These are phyloP conservation scores for Lasiodiplodia hormozganensis DNA, from an alignment of 2,329 filamentous ascomycete species.

Conservation along the genomic window DNA sequence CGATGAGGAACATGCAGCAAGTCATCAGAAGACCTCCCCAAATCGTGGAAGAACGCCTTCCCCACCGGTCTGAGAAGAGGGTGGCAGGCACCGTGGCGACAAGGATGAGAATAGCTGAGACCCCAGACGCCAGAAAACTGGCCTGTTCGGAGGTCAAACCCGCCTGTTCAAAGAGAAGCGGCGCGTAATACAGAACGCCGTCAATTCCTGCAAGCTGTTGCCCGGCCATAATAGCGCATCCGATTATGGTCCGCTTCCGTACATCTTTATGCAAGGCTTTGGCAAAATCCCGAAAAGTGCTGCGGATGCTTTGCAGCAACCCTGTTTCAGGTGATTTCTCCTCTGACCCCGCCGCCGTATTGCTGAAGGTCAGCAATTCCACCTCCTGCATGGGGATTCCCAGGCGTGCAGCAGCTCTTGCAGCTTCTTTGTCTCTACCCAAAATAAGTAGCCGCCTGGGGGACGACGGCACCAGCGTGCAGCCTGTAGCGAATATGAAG, in stretches of 20 bases:
- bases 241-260: conserved; percentile 45
- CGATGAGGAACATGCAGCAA: conserved; percentile 61
- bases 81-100: conserved; percentile 64
- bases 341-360: no score
- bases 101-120: conserved; percentile 66
- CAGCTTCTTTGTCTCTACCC: conserved; percentile 57
- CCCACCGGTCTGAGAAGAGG: conserved; percentile 64
- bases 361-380: not conserved
- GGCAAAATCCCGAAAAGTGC: no score
- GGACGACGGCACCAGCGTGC: conserved; percentile 60
- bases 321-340: no score
- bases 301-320: no score
- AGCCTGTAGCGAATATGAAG: conserved; percentile 47
- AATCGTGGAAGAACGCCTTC: conserved; percentile 61
- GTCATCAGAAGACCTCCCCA: conserved; percentile 61
- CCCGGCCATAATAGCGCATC: conserved; percentile 64
- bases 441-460: conserved; percentile 63
- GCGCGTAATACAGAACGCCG: conserved; percentile 68
- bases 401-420: conserved; percentile 29
- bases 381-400: conserved; percentile 42
- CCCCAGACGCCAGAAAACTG: conserved; percentile 66
- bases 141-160: conserved; percentile 62
- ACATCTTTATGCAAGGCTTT: not conserved
- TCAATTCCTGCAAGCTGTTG: conserved; percentile 69
- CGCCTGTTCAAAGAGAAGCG: conserved; percentile 65